Base-by-base conservation (phyloP, 371 early-diverging fungal genomes). In the Mortierella sp. region DNA sequence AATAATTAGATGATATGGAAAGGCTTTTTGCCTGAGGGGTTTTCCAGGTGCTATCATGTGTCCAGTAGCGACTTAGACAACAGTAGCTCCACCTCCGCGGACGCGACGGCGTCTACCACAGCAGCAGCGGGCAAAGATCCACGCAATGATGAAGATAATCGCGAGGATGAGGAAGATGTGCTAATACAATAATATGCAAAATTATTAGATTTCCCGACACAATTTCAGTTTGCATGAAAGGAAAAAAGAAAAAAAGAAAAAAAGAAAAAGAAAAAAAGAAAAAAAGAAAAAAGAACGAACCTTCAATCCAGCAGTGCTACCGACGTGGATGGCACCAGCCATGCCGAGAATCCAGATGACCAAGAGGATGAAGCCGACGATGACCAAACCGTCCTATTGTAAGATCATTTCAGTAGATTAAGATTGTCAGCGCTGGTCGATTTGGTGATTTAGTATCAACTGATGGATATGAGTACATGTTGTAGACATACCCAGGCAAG, bases 151-250 rank as follows among this genome's bases (percentile, higher is more conserved):
- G 51, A 76, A 76, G 62, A 76, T 40, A 9, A 66, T 59, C 0
- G 76, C 72, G 54, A 77, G 72, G 55, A 65, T 20, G 37, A 77
- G 64, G 69, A 77, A 77, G 64, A 77, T 72, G 62, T 77, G 78
- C 73, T 71, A 49, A 24, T 40, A 51, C 5, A 1, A 9, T 45
- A n/a, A 28, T 9, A 59, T 24, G 18, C 6, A 9, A 39, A 66
- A 26, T 11, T 10, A 65, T 55, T 30, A 30, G 30, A 30, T 30
- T 30, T 30, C n/a, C 30, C 4, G 4, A 4, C 4, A 4, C 30
- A 30, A 2, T 4, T 30, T 4, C 30, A 30, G 30, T 30, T 30
- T 30, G 30, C 30, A 30, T 30, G 30, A 30, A 30, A 30, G 30
- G 4, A 1, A 30, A 43, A 43, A 14, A 43, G 9, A 16, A 43